Evolutionary conservation across 768 basidiomycete genomes (phyloP).

Genomic region (Aureoboletus auriporus): DNA sequence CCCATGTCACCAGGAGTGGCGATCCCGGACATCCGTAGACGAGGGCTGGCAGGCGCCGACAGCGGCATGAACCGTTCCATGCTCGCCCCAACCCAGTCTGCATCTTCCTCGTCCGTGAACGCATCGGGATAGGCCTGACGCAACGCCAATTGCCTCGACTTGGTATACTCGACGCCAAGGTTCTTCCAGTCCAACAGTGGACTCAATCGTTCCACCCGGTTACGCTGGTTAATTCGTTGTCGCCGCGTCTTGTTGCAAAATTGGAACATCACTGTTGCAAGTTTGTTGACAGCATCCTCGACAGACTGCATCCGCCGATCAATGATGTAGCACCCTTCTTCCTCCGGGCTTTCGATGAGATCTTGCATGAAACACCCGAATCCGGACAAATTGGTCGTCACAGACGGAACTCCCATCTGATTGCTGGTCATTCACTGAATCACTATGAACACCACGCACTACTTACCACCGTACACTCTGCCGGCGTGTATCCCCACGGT

Average conservation of each 20-base stretch:
- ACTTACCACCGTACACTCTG: slow-evolving; percentile 95
- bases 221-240: slow-evolving; percentile 97
- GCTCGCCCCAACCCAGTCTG: slow-evolving; percentile 39
- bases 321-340: slow-evolving; percentile 96
- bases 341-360: slow-evolving; percentile 88
- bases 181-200: slow-evolving; percentile 99
- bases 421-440: slow-evolving; percentile 7
- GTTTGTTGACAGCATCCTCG: slow-evolving; percentile 86
- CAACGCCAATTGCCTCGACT: slow-evolving; percentile 87
- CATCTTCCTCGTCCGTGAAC: slow-evolving; percentile 55
- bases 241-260: slow-evolving; percentile 85
- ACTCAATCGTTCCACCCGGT: slow-evolving; percentile 90
- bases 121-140: slow-evolving; percentile 94
- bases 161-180: slow-evolving; percentile 94
- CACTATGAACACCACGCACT: neutral
- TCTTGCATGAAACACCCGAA: slow-evolving; percentile 99
- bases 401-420: slow-evolving; percentile 95
- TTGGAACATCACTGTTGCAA: slow-evolving; percentile 68
- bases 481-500: slow-evolving; percentile 96
- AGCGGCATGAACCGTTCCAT: slow-evolving; percentile 67
- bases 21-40: slow-evolving; percentile 64
- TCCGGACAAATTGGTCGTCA: slow-evolving; percentile 97
- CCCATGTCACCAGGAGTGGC: slow-evolving; percentile 94
- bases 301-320: slow-evolving; percentile 87
- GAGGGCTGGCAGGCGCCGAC: slow-evolving; percentile 85